Base-by-base conservation (phyloP, 1,284 basidiomycete species). In the Peniophora sp. region DNA sequence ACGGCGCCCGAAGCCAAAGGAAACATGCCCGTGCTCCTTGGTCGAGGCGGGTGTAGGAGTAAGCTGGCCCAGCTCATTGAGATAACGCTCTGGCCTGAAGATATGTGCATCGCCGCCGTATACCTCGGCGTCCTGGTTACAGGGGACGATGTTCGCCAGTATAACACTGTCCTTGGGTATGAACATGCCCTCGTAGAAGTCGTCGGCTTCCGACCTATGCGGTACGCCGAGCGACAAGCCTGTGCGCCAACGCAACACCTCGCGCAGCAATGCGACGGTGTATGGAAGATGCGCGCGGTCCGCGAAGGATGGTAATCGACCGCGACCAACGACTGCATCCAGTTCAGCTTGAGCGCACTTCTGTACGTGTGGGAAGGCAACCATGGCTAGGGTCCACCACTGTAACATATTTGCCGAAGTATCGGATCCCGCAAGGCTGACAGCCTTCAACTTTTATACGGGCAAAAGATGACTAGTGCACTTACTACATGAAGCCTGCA, bases 91-190 rank as follows among this genome's bases (percentile, higher is more conserved):
- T 10, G 44, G 44, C 10, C 24, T 45, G 44, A 45, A 45, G 44
- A 16, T 8, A 9, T 20, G n/a, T 10, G 23, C 44, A 23, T 45
- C 44, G 9, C 24, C 44, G 44, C 44, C 44, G 20, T 45, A 45
- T 16, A 45, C 23, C 12, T 14, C 44, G n/a, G 5, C 5, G 20
- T 45, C 44, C 20, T 16, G 20, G n/a, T 45, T 20, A n/a, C 44
- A 45, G 3, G 44, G n/a, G 55, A 51, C 54, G 8, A 50, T 36
- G 44, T 58, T 59, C 3, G 44, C 39, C 1, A 57, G 17, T 1
- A 59, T 34, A 14, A 53, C 35, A 1, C 59, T 49, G 2, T 55
- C 56, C 44, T 55, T 57, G 1, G 61, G 61, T 12, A 61, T 61
- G 24, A 52, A 50, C 23, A 56, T 55, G 2, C 58, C 59, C 10